Percentiles rank a stretch among this genome's conserved stretches.
These are phyloP conservation scores for Aspergillus puulaauensis DNA, from an alignment of 2,329 filamentous ascomycete species.

Conservation along the genomic window DNA sequence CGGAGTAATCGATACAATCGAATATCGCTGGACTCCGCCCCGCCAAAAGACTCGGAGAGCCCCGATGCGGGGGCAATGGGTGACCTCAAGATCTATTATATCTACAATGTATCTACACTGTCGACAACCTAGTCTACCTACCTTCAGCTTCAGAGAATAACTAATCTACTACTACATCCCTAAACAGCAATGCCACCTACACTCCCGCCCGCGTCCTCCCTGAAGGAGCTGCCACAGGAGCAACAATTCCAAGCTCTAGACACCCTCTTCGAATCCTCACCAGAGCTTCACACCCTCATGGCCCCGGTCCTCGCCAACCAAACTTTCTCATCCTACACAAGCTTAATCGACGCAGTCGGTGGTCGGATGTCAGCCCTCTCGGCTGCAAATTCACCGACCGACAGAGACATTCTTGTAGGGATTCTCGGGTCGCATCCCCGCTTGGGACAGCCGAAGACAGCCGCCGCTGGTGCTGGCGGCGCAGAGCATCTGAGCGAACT, in stretches of 20 bases:
- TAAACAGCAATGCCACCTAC: constrained; percentile 21
- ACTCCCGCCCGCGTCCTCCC: constrained; percentile 59
- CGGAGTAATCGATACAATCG: not conserved
- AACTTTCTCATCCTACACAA: constrained; percentile 65
- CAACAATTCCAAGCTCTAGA: constrained; percentile 63
- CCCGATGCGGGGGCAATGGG: constrained; percentile 23
- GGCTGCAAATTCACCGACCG: constrained; percentile 49
- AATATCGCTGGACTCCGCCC: constrained; percentile 20
- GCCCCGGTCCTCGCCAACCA: constrained; percentile 63
- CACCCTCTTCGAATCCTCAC: constrained; percentile 80
- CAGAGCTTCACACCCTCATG: constrained; percentile 70
- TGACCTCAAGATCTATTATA: not conserved
- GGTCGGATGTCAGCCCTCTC: constrained; percentile 62
- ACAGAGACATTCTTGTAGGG: constrained; percentile 61
- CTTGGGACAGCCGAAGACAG: constrained; percentile 60
- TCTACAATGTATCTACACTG: not conserved
- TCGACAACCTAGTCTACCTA: not conserved
- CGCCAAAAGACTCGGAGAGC: constrained; percentile 18
- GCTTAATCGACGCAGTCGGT: constrained; percentile 67
- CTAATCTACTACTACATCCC: not conserved
- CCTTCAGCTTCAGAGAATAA: not conserved
- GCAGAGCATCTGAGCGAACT: constrained; percentile 67
- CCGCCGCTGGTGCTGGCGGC: constrained; percentile 29
- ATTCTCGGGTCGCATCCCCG: constrained; percentile 82
- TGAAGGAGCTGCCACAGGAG: constrained; percentile 57